Evolutionary conservation across 805 yeast genomes (phyloP).

Genomic region (Candida andamanensis): DNA sequence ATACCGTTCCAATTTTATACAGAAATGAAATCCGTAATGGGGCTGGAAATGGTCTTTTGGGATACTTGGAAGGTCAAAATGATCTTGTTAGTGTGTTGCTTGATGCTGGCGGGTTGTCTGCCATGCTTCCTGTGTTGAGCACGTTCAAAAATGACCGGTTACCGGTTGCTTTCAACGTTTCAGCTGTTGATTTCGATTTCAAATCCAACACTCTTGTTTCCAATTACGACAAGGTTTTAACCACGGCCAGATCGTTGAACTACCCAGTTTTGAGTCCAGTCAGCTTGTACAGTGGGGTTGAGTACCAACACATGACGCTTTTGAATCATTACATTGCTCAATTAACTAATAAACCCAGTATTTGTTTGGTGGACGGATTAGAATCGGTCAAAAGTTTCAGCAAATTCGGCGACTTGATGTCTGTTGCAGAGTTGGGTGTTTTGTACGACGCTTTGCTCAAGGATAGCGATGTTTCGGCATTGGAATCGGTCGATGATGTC

Average conservation of each 20-base stretch:
- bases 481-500: constrained; percentile 26
- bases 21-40: constrained; percentile 74
- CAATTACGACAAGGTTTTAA: constrained; percentile 58
- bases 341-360: constrained; percentile 46
- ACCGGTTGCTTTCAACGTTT: constrained; percentile 67
- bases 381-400: constrained; percentile 50
- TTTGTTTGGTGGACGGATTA: constrained; percentile 80
- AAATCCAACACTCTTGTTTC: constrained; percentile 48
- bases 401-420: constrained; percentile 39
- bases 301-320: constrained; percentile 63
- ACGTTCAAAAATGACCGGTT: constrained; percentile 27
- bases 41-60: constrained; percentile 74
- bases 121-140: constrained; percentile 57
- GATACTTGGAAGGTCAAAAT: constrained; percentile 46
- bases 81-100: constrained; percentile 47
- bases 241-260: constrained; percentile 57
- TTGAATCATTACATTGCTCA: constrained; percentile 58
- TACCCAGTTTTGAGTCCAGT: constrained; percentile 69
- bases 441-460: constrained; percentile 34
- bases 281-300: constrained; percentile 39
- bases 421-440: constrained; percentile 37
- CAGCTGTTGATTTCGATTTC: constrained; percentile 69
- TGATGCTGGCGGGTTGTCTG: constrained; percentile 63
- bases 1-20: constrained; percentile 57
- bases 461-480: constrained; percentile 16